phyloP scores from a whole-genome alignment of 495 filamentous ascomycete species.

The Penicillium psychrofluorescens region DNA sequence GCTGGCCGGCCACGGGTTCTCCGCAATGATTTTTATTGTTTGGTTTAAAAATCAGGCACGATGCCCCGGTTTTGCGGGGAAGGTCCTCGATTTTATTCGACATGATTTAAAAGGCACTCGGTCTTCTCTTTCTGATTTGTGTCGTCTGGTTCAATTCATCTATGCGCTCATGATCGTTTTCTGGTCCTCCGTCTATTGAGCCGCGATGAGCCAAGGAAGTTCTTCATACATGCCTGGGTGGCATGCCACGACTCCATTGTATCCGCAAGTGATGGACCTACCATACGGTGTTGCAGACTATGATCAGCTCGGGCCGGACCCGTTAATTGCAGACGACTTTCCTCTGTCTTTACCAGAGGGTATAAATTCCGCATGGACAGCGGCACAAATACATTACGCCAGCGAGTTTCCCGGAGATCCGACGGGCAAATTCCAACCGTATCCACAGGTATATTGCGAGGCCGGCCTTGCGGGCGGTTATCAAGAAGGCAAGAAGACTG shows the following conservation, averaged over 20 bases:
- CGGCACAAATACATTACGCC: conserved; percentile 1
- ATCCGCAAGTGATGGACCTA: too few relatives aligned
- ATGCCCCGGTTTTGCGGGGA: conserved; percentile 15
- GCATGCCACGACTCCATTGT: too few relatives aligned
- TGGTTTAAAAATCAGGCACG: not conserved
- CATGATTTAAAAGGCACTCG: not conserved
- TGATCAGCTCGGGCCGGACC: not conserved
- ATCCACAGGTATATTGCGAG: conserved; percentile 6
- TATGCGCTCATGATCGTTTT: too few relatives aligned
- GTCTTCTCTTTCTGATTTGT: too few relatives aligned
- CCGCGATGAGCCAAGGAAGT: not conserved
- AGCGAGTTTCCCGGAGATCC: not conserved
- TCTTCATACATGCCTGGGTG: too few relatives aligned
- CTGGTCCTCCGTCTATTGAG: not conserved
- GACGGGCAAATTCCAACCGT: conserved; percentile 1
- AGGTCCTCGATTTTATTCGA: not conserved
- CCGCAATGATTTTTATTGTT: conserved; percentile 6
- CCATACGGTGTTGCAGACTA: too few relatives aligned
- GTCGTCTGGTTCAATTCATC: too few relatives aligned
- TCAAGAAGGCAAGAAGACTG: not conserved
- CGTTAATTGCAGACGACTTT: not conserved
- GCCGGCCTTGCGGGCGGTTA: conserved; percentile 6
- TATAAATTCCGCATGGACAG: not conserved
- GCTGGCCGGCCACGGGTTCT: conserved; percentile 3
- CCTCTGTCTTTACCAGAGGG: not conserved